Percentiles rank a stretch among this genome's conserved stretches.
phyloP scores from a whole-genome alignment of 805 yeast genomes.

The Candida montana region DNA sequence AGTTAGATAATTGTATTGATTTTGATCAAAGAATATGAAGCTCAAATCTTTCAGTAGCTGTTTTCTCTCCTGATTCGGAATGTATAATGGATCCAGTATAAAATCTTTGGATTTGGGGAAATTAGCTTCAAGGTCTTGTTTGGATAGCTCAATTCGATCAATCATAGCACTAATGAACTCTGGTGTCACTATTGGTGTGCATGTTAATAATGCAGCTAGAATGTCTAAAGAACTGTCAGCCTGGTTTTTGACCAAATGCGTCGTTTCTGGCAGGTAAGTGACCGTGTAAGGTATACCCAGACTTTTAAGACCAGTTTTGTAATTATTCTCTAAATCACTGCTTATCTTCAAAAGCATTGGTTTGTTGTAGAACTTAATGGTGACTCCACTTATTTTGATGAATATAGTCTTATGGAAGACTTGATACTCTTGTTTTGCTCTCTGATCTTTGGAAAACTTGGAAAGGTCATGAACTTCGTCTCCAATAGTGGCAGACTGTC shows the following conservation, averaged over 20 bases:
- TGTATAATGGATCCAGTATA: constrained; percentile 21
- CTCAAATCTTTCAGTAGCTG: constrained; percentile 19
- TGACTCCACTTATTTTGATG: constrained; percentile 16
- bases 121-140: constrained; percentile 16
- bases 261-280: constrained; percentile 18
- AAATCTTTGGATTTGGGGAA: constrained; percentile 24
- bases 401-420: constrained; percentile 4
- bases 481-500: constrained; percentile 7
- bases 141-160: constrained; percentile 10
- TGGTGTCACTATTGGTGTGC: constrained; percentile 26
- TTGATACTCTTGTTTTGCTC: constrained; percentile 1
- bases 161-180: constrained; percentile 20
- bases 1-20: constrained; percentile 19
- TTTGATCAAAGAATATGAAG: constrained; percentile 23
- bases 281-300: constrained; percentile 26
- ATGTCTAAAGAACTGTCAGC: constrained; percentile 24
- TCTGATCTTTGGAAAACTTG: constrained; percentile 1
- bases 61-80: constrained; percentile 20
- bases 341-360: constrained; percentile 10
- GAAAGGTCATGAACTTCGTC: constrained; percentile 3
- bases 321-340: constrained; percentile 10
- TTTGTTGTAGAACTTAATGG: constrained; percentile 15
- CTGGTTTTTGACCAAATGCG: constrained; percentile 22
- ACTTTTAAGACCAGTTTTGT: constrained; percentile 13
- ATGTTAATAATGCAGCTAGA: constrained; percentile 28